Conservation (phyloP, 2,329 filamentous ascomycete genomes). For the Beauveria brongniartii region DNA sequence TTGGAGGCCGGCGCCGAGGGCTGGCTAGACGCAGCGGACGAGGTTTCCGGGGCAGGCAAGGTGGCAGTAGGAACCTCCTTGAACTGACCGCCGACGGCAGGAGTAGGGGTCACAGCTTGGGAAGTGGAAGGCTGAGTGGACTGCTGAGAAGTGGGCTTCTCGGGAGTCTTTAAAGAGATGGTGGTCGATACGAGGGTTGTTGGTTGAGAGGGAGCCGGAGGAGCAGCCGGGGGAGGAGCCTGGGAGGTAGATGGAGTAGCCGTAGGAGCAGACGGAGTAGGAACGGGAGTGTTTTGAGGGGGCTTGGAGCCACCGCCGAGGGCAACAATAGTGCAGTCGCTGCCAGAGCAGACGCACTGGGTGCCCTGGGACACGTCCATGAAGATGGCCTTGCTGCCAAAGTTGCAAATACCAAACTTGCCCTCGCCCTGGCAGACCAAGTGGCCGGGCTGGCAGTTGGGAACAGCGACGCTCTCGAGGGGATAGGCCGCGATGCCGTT, state of each 20-base stretch:
- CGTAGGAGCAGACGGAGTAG: neutral
- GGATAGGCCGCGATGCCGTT: constrained; percentile 1
- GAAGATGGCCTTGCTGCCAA: constrained; percentile 1
- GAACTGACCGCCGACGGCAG: neutral
- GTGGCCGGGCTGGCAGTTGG: neutral
- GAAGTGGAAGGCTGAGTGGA: too few relatives aligned
- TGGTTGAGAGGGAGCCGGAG: neutral
- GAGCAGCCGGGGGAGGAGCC: neutral
- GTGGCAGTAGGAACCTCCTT: neutral
- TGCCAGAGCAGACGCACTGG: constrained; percentile 11
- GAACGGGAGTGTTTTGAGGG: neutral
- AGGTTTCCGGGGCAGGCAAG: neutral
- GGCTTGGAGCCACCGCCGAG: neutral
- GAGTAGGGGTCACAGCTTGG: neutral
- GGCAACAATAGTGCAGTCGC: constrained; percentile 5
- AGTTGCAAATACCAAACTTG: constrained; percentile 8
- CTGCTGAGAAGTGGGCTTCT: neutral
- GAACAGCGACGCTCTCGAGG: neutral
- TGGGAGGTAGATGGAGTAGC: neutral
- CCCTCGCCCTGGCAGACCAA: constrained; percentile 8
- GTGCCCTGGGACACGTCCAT: constrained; percentile 9
- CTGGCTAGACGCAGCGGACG: neutral
- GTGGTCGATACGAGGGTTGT: neutral
- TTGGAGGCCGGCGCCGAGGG: neutral
- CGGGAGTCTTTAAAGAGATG: neutral